Base-by-base conservation (phyloP, 306 rosid genomes). In the Cucumis sativus region DNA sequence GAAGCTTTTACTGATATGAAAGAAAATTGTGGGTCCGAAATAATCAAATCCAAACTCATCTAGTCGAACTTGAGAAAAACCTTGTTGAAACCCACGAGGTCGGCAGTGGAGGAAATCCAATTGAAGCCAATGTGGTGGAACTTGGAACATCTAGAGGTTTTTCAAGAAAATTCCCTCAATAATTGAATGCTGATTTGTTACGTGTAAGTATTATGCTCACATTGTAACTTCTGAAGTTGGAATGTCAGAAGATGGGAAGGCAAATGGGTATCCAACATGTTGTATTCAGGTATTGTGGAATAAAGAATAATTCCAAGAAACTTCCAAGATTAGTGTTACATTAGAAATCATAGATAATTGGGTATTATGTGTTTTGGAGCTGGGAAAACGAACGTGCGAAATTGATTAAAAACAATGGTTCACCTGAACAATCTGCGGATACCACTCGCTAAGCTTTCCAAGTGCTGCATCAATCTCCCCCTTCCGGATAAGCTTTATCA, bases 351-450 rank as follows among this genome's bases (percentile, higher is more conserved):
- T 47, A n/a, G 10, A 47, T 25, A 71, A 17, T 49, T 51, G 23
- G 14, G 16, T 28, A 71, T 52, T 10, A 28, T 28, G 8, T 15
- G 43, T 49, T 71, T 49, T 25, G 43, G 25, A 28, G 18, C 14
- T 49, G 21, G 28, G 25, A 71, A 71, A 71, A 15, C 57, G 15
- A 28, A 49, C 6, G 62, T 16, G 23, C 66, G 55, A 78, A 66
- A 43, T 61, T 82, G 64, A 52, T 20, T 33, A 28, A 14, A 23
- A 40, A 68, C 70, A 84, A 79, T 69, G 82, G 58, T 87, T 79
- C 78, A 96, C 98, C 99, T 92, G 90, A 82, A 91, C 88, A 88
- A 96, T 88, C 82, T 86, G 90, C 72, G 99, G 99, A 85, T 89
- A 96, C 98, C 98, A 96, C 65, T 96, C 98, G 65, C 84, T 90